Evolutionary conservation across 2,329 filamentous ascomycete genomes (phyloP).

Genomic region (Ascochyta lentis): DNA sequence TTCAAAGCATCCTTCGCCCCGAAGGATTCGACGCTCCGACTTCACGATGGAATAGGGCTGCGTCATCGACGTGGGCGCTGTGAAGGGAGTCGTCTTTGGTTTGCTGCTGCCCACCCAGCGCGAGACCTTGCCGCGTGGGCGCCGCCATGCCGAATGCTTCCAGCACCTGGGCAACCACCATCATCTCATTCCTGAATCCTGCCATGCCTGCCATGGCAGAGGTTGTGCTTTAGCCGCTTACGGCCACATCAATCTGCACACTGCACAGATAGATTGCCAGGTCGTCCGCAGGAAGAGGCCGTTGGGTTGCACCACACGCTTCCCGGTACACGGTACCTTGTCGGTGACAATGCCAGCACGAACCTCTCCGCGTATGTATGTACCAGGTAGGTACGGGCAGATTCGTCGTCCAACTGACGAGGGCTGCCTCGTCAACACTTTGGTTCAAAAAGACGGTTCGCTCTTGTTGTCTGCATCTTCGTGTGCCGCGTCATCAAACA

Average conservation of each 20-base stretch:
- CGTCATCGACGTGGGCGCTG: conserved; percentile 19
- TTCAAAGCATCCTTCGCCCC: conserved; percentile 25
- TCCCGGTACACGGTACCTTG: conserved; percentile 7
- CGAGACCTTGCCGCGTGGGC: conserved; percentile 9
- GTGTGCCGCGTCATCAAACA: conserved; percentile 1
- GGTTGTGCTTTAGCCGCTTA: conserved; percentile 15
- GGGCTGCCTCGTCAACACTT: neutral
- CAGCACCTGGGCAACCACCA: conserved; percentile 8
- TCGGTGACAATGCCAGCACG: conserved; percentile 3
- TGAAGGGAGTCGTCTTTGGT: neutral
- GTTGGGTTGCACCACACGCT: conserved; percentile 4
- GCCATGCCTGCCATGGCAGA: conserved; percentile 4
- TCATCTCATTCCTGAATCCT: conserved; percentile 18
- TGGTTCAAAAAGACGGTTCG: neutral
- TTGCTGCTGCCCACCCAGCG: neutral
- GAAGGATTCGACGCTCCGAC: conserved; percentile 24
- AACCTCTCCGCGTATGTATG: neutral
- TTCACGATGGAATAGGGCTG: conserved; percentile 9
- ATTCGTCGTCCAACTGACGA: neutral
- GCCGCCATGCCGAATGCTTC: neutral
- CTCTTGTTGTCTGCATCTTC: neutral
- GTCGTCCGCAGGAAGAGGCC: neutral
- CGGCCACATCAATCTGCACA: conserved; percentile 22
- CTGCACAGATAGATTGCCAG: conserved; percentile 14
- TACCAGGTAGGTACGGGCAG: neutral